Evolutionary conservation across 2,329 filamentous ascomycete species (phyloP).

Genomic region (Allantophomopsis lycopodina): DNA sequence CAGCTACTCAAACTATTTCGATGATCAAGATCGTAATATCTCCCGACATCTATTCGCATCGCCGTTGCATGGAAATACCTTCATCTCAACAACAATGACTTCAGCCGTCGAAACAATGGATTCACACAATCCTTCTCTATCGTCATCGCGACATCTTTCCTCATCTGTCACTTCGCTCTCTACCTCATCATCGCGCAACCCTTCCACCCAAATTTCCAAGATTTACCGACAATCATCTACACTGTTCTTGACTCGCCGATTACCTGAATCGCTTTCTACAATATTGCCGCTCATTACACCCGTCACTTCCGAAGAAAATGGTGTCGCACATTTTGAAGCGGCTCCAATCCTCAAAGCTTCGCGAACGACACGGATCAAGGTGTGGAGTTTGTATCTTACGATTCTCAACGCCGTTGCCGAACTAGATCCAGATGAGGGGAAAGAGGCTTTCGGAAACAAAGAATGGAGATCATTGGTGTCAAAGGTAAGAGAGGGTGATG

Average conservation of each 20-base stretch:
- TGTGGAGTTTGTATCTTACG: constrained; percentile 95
- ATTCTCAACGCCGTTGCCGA: constrained; percentile 86
- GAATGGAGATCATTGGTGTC: constrained; percentile 73
- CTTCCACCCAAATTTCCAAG: constrained; percentile 66
- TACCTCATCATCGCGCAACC: constrained; percentile 46
- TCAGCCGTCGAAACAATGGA: not conserved
- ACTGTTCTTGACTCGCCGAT: constrained; percentile 83
- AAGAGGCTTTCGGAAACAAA: constrained; percentile 70
- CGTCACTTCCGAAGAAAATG: constrained; percentile 19
- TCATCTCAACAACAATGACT: no score
- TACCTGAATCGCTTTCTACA: constrained; percentile 79
- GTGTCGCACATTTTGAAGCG: constrained; percentile 24
- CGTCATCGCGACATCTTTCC: constrained; percentile 43
- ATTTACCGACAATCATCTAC: constrained; percentile 90
- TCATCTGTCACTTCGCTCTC: constrained; percentile 59
- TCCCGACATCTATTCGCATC: no score
- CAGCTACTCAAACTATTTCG: no score
- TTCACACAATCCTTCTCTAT: constrained; percentile 26
- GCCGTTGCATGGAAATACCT: no score
- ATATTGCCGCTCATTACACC: constrained; percentile 70
- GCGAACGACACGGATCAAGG: constrained; percentile 75
- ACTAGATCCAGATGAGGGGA: constrained; percentile 79
- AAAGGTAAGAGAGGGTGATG: constrained; percentile 74
- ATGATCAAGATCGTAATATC: no score
- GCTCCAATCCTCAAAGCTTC: constrained; percentile 67